Evolutionary conservation across 176 grass and related monocot species (phyloP), one percentile per base, ranked within the genome.

Genomic region (Aegilops umbellulata): DNA sequence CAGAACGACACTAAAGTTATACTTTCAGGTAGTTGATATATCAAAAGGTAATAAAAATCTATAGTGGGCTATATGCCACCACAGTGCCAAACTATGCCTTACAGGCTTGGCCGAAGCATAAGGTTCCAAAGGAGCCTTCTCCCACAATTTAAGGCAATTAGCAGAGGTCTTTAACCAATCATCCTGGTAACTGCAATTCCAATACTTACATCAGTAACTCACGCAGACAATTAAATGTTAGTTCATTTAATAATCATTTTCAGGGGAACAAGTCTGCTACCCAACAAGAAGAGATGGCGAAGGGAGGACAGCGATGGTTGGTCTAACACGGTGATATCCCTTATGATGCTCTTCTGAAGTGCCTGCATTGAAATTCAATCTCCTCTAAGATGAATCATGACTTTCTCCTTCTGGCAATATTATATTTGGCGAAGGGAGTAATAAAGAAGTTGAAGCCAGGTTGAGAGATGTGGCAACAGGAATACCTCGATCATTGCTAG

Each of bases 101-200:
- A 98, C 97, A 69, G 91, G 93, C 82, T 98, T 98, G 35, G 94
- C 88, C 64, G 76, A 94, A 80, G 93, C 97, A 79, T 98, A 98
- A 80, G 97, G 97, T 94, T 98, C 97, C 38, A 95, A 88, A 86
- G 97, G 97, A 87, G 88, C 94, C 53, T 98, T 95, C 88, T 98
- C 97, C 97, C 97, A 98, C 20, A 94, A 79, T 80, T 89, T 92
- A 38, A 98, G 82, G 66, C 88, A 89, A 74, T 94, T 94, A 66
- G 84, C 84, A 68, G 96, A 94, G 39, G 90, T 86, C 79, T 95
- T 94, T 65, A 98, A 78, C 97, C 97, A 98, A 91, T 98, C 97
- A 85, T 98, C 97, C 93, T 98, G 97, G 84, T 98, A 98, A 77
- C 97, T 98, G 88, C 47, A 82, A 41, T 74, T 89, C 69, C 65